A percentile compares a stretch with the other conserved stretches of the same genome.
These are phyloP conservation scores for Typha latifolia DNA, from an alignment of 176 grass and related monocot genomes.

Conservation along the genomic window DNA sequence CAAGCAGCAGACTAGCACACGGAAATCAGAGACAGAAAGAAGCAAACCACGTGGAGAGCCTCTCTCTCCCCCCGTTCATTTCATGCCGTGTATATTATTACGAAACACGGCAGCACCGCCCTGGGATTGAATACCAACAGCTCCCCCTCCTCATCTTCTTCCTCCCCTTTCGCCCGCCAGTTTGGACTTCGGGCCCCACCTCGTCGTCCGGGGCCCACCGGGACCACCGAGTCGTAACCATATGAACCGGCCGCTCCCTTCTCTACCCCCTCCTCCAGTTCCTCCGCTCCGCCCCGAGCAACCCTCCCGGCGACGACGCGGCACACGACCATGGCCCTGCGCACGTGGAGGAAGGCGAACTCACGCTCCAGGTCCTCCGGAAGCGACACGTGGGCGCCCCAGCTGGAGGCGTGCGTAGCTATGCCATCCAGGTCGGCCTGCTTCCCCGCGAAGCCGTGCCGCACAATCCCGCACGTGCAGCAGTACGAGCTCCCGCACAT, in stretches of 20 bases:
- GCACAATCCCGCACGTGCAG: slow-evolving; percentile 58
- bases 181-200: too few relatives aligned
- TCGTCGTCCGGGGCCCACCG: too few relatives aligned
- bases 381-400: slow-evolving; percentile 52
- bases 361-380: slow-evolving; percentile 68
- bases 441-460: slow-evolving; percentile 73
- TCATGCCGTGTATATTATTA: slow-evolving; percentile 52
- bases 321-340: slow-evolving; percentile 77
- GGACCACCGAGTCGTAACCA: slow-evolving; percentile 52
- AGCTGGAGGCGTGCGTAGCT: slow-evolving; percentile 49
- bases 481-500: slow-evolving; percentile 72
- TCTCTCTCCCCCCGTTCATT: neutral
- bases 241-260: neutral
- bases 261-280: slow-evolving; percentile 8
- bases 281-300: slow-evolving; percentile 16
- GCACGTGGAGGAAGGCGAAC: slow-evolving; percentile 63
- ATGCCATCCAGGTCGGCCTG: slow-evolving; percentile 66
- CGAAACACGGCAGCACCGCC: slow-evolving; percentile 81
- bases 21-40: too few relatives aligned
- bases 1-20: neutral
- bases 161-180: neutral
- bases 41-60: slow-evolving; percentile 2
- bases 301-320: slow-evolving; percentile 68
- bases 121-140: slow-evolving; percentile 69
- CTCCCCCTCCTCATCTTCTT: slow-evolving; percentile 28